Evolutionary conservation across 2,329 filamentous ascomycete genomes (phyloP), one percentile per base, ranked within the genome.

Genomic region (Madurella mycetomatis): DNA sequence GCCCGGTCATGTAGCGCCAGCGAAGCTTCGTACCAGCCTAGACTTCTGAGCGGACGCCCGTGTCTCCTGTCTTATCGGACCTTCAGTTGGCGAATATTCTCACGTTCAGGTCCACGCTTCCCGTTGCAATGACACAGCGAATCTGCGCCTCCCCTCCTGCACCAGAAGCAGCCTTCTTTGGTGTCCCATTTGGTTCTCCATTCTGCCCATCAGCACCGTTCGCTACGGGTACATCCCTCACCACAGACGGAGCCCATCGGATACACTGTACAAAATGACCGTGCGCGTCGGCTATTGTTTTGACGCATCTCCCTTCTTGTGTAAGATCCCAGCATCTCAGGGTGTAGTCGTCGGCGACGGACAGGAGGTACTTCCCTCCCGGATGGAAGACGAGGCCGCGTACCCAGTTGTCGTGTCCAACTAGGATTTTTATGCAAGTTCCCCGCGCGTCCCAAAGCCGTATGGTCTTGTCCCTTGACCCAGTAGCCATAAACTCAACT

Each of bases 361-460:
- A 92, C 5, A 97, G 73, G 1, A 97, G 79, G 65, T 94, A 96
- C 71, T 92, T 95, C 42, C 92, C 92, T 9, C 90, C 88, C 0
- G 92, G 92, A 65, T 96, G 92, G 69, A 96, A 97, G 9, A 90
- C 84, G 5, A 96, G 72, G 0, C 82, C 87, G 32, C 90, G 84
- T 9, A 97, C 84, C 92, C 92, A 97, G 68, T 96, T 96, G 69
- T 96, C 92, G 68, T 96, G 92, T 1, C 92, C 92, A 1, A 84
- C 74, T 1, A 97, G 76, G 0, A 88, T 94, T 69, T 90, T 92
- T 67, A 96, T 84, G 60, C 90, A 83, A 11, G 86, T 90, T 32
- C 92, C 92, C 51, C 90, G 82, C 11, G 86, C 81, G 68, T 96
- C 90, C 90, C 92, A 96, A 7, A 97, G 73, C 64, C 86, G 86